Conservation (phyloP, 139 green algal species). For the Chlamydomonas sp. region DNA sequence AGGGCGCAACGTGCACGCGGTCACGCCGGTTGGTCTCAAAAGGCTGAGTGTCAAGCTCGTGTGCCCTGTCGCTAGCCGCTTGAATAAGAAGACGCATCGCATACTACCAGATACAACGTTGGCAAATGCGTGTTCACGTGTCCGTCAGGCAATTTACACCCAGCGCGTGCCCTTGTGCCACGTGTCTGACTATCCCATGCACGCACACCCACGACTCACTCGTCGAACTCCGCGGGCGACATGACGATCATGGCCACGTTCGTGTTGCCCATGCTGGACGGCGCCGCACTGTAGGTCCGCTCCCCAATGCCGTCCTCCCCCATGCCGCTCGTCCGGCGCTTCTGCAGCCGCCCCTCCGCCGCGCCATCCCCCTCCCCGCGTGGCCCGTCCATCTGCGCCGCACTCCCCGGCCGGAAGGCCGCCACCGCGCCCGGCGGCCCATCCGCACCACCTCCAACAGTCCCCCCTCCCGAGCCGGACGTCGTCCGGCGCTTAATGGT, state of each 20-base stretch:
- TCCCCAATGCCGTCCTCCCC: neutral
- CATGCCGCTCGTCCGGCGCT: neutral
- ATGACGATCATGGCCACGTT: conserved; percentile 44
- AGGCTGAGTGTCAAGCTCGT: neutral
- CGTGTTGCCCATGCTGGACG: conserved; percentile 16
- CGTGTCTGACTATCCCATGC: neutral
- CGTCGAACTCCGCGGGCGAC: conserved; percentile 54
- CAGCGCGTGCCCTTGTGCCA: neutral
- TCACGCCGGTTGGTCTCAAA: neutral
- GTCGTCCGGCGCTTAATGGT: no score
- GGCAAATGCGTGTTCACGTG: no score
- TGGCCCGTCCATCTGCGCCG: no score
- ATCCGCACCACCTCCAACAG: no score
- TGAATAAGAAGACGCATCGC: no score
- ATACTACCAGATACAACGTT: no score
- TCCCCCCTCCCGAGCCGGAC: no score
- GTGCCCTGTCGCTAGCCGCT: no score
- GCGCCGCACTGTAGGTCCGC: conserved; percentile 21
- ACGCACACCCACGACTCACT: conserved; percentile 23
- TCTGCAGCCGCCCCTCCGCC: neutral
- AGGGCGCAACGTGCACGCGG: neutral
- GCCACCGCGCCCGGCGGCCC: no score
- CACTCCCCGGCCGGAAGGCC: no score
- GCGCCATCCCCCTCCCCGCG: no score
- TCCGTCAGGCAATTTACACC: no score